A percentile compares a stretch with the other conserved stretches of the same genome.
phyloP scores from a whole-genome alignment of 495 filamentous ascomycete genomes.

The Rostrohypoxylon terebratum region DNA sequence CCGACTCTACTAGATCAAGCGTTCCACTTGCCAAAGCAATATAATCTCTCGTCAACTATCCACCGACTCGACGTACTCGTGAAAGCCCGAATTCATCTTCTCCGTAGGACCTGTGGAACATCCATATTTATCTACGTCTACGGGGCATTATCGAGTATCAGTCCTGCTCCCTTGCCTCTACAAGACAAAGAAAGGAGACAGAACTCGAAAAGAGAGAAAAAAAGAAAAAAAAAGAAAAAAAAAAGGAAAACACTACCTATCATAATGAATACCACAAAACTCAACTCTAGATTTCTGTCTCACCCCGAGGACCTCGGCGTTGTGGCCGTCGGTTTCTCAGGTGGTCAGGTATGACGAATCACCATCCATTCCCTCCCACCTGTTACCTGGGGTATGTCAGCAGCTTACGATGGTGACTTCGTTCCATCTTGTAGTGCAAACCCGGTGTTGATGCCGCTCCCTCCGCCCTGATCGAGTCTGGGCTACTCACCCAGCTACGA shows the following conservation, averaged over 20 bases:
- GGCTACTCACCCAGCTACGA: slow-evolving; percentile 84
- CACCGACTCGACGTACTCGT: background rate
- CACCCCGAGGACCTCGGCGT: slow-evolving; percentile 83
- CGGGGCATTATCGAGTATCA: background rate
- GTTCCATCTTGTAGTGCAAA: slow-evolving; percentile 73
- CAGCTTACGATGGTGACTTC: slow-evolving; percentile 30
- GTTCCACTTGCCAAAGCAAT: background rate
- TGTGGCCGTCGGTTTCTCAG: slow-evolving; percentile 96
- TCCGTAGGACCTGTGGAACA: background rate
- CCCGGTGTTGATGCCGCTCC: slow-evolving; percentile 92
- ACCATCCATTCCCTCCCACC: slow-evolving; percentile 3
- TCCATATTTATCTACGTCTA: background rate
- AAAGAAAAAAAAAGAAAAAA: background rate
- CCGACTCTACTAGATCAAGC: background rate
- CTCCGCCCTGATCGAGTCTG: slow-evolving; percentile 87
- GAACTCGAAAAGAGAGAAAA: background rate
- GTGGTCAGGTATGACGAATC: slow-evolving; percentile 81
- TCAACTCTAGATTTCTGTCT: slow-evolving; percentile 84
- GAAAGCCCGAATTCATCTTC: background rate
- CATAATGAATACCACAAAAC: slow-evolving; percentile 70
- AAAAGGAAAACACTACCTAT: background rate
- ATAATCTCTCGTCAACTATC: background rate
- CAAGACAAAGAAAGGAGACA: slow-evolving; percentile 2
- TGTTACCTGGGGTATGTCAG: background rate
- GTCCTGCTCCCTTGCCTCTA: background rate